A percentile compares a stretch with the other conserved stretches of the same genome.
Conservation (phyloP, 2,329 filamentous ascomycete species). For the Cercospora citrullina region DNA sequence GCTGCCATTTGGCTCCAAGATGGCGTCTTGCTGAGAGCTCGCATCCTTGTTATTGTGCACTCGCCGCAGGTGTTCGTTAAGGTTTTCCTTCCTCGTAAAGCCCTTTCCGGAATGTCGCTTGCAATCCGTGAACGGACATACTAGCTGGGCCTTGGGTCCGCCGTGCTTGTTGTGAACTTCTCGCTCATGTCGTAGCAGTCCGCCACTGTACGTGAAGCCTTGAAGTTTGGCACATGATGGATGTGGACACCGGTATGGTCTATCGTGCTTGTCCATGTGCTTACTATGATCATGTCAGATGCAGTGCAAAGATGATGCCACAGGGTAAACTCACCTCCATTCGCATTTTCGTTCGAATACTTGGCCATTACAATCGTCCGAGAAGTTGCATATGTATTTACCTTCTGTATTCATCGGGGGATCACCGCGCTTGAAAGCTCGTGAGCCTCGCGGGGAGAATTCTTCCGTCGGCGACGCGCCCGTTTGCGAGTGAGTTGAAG, state of each 20-base stretch:
- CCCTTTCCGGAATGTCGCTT: conserved; percentile 85
- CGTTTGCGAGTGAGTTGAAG: conserved; percentile 19
- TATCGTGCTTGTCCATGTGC: conserved; percentile 97
- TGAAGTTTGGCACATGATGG: conserved; percentile 87
- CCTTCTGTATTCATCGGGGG: conserved; percentile 66
- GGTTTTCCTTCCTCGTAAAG: conserved; percentile 90
- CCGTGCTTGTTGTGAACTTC: conserved; percentile 92
- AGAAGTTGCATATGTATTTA: conserved; percentile 71
- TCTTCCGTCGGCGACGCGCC: conserved; percentile 20
- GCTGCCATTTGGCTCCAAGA: conserved; percentile 19
- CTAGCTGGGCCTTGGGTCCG: conserved; percentile 80
- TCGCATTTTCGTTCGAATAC: conserved; percentile 83
- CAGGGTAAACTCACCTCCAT: conserved; percentile 72
- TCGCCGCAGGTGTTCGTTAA: conserved; percentile 87
- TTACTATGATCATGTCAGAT: conserved; percentile 60
- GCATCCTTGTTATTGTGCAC: conserved; percentile 59
- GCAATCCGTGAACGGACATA: conserved; percentile 83
- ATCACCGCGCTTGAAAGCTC: conserved; percentile 44
- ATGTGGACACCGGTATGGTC: conserved; percentile 82
- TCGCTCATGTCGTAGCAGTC: conserved; percentile 82
- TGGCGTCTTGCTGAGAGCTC: conserved; percentile 21
- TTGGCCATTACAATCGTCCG: conserved; percentile 66
- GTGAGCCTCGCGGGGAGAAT: conserved; percentile 28
- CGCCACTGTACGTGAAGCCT: conserved; percentile 93
- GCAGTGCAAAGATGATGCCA: conserved; percentile 4